These are phyloP conservation scores for Medicago truncatula DNA, from an alignment of 306 rosid genomes.

Conservation along the genomic window DNA sequence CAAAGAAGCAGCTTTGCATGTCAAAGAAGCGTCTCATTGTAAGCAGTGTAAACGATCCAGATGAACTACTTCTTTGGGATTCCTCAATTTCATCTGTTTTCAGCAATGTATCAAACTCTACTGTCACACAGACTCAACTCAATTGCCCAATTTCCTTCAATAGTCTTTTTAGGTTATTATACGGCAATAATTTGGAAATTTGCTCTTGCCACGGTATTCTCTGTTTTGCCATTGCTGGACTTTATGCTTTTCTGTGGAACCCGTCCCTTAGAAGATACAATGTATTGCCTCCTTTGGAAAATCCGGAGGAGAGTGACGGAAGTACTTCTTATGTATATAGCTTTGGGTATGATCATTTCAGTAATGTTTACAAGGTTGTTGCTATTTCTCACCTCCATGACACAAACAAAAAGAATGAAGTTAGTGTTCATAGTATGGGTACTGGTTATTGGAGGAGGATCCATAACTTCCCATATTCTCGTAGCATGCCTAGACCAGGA, in stretches of 20 bases:
- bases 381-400: neutral
- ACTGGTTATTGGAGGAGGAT: neutral
- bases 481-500: neutral
- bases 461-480: neutral
- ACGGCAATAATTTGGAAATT: neutral
- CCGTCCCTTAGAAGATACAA: slow-evolving; percentile 29
- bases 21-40: neutral
- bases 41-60: neutral
- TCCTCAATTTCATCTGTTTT: neutral
- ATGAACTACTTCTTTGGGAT: neutral
- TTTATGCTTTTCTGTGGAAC: slow-evolving; percentile 36
- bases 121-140: neutral
- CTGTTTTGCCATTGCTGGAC: slow-evolving; percentile 20
- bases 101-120: neutral
- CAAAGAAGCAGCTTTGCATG: slow-evolving; percentile 30
- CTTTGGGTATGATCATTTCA: no score
- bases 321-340: no score
- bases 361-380: slow-evolving; percentile 40
- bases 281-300: neutral
- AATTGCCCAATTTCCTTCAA: no score
- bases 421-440: no score
- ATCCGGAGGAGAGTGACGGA: no score
- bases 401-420: no score
- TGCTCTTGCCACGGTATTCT: slow-evolving; percentile 45
- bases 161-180: no score